Evolutionary conservation across 345 rosid species (phyloP).

Genomic region (Carallia pectinifolia): DNA sequence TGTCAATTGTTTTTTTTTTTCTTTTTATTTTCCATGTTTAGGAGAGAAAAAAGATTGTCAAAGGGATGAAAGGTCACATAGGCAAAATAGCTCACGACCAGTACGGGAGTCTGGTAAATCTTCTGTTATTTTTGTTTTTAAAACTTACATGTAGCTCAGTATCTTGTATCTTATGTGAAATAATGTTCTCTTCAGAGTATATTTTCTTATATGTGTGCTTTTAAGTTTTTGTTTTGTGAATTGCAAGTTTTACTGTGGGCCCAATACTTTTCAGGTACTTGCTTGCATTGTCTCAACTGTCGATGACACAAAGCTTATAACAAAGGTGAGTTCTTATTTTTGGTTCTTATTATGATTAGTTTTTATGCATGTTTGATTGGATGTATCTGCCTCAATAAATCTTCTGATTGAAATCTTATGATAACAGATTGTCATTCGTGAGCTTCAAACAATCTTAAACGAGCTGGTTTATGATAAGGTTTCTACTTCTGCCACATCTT

Average conservation of each 20-base stretch:
- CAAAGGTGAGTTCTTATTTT: slow-evolving; percentile 52
- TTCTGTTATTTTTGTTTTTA: slow-evolving; percentile 11
- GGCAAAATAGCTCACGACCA: slow-evolving; percentile 68
- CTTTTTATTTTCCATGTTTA: slow-evolving; percentile 22
- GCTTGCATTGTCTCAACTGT: slow-evolving; percentile 60
- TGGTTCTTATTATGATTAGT: slow-evolving; percentile 5
- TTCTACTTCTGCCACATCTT: slow-evolving; percentile 13
- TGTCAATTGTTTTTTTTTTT: background rate
- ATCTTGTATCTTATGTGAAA: background rate
- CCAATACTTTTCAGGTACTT: slow-evolving; percentile 59
- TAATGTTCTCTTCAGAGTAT: too few species aligned
- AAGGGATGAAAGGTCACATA: slow-evolving; percentile 74
- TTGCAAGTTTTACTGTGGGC: slow-evolving; percentile 6
- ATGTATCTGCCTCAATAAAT: slow-evolving; percentile 8
- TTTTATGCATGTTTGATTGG: slow-evolving; percentile 2
- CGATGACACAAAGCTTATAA: slow-evolving; percentile 90
- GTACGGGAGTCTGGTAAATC: slow-evolving; percentile 72
- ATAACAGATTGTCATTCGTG: slow-evolving; percentile 67
- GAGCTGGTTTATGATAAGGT: slow-evolving; percentile 86
- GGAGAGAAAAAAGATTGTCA: slow-evolving; percentile 92
- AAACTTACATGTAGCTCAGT: background rate
- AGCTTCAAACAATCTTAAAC: slow-evolving; percentile 59
- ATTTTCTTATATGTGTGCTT: background rate
- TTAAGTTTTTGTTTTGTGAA: background rate
- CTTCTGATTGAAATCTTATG: slow-evolving; percentile 25